A percentile compares a stretch with the other conserved stretches of the same genome.
Conservation (phyloP, 768 basidiomycete genomes). For the Tulasnella sp. region DNA sequence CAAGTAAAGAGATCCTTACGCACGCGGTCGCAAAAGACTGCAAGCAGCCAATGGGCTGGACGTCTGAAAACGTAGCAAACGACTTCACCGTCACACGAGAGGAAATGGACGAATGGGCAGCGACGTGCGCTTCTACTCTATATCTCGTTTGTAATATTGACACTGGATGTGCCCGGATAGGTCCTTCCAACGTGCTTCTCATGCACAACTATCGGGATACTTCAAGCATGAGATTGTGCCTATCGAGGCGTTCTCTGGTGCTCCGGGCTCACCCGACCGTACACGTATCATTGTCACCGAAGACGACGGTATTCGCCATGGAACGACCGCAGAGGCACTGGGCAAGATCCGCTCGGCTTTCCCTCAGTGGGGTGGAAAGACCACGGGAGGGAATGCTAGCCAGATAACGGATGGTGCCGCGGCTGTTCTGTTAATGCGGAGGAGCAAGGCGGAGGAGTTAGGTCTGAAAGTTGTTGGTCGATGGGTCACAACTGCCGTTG, state of each 20-base stretch:
- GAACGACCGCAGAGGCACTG: conserved; percentile 55
- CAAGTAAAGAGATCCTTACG: conserved; percentile 22
- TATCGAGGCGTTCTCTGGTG: conserved; percentile 29
- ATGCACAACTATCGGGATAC: conserved; percentile 51
- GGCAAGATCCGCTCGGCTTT: conserved; percentile 61
- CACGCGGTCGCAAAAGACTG: conserved; percentile 23
- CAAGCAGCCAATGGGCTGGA: conserved; percentile 73
- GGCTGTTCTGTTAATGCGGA: conserved; percentile 66
- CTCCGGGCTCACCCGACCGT: conserved; percentile 18
- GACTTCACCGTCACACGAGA: conserved; percentile 62
- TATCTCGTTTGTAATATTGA: neutral
- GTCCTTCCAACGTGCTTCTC: conserved; percentile 70
- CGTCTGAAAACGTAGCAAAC: conserved; percentile 70
- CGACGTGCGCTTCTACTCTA: conserved; percentile 25
- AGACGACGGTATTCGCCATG: conserved; percentile 69
- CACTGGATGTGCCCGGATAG: conserved; percentile 9
- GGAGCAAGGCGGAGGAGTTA: conserved; percentile 63
- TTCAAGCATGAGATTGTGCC: conserved; percentile 65
- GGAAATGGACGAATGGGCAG: conserved; percentile 64
- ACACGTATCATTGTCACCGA: conserved; percentile 39
- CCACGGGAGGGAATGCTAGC: conserved; percentile 78
- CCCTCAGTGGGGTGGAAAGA: conserved; percentile 65
- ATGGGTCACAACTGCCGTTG: conserved; percentile 57
- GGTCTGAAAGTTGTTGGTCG: conserved; percentile 65
- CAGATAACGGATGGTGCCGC: conserved; percentile 80